phyloP scores from a whole-genome alignment of 2,329 filamentous ascomycete species.

The Coniochaeta hoffmannii region DNA sequence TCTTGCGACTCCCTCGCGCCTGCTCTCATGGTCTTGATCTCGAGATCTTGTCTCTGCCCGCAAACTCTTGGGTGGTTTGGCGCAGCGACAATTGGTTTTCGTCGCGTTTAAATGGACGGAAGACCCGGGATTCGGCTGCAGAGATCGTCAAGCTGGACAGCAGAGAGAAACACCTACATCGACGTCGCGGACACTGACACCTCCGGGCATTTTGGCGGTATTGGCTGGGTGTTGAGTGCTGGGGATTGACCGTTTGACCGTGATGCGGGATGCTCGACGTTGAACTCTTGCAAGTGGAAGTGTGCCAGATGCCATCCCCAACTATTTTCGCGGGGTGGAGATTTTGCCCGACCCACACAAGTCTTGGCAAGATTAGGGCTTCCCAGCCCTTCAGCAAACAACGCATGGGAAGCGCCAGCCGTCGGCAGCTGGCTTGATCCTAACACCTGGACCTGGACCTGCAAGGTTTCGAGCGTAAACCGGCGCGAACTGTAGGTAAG shows the following conservation, averaged over 20 bases:
- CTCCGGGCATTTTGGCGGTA: slow-evolving; percentile 64
- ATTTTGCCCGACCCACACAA: neutral
- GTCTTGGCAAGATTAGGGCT: slow-evolving; percentile 2
- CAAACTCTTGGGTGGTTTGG: neutral
- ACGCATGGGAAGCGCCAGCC: no score
- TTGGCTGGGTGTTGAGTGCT: slow-evolving; percentile 6
- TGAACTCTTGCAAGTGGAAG: neutral
- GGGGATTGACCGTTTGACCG: slow-evolving; percentile 13
- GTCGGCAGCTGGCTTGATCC: no score
- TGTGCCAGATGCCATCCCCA: neutral
- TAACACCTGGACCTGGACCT: no score
- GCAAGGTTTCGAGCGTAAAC: no score
- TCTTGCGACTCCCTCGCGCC: slow-evolving; percentile 67
- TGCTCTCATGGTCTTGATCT: slow-evolving; percentile 42
- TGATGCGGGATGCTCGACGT: neutral
- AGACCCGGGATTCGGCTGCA: slow-evolving; percentile 1
- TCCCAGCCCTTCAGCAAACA: neutral
- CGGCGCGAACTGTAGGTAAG: no score
- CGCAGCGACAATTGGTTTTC: slow-evolving; percentile 3
- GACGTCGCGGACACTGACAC: slow-evolving; percentile 78
- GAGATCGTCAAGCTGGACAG: slow-evolving; percentile 18
- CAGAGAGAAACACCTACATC: slow-evolving; percentile 54
- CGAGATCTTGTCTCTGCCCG: slow-evolving; percentile 15
- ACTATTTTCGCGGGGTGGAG: neutral
- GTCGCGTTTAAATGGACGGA: neutral